Evolutionary conservation across 2,329 filamentous ascomycete species (phyloP).

Genomic region (Thelonectria rubi): DNA sequence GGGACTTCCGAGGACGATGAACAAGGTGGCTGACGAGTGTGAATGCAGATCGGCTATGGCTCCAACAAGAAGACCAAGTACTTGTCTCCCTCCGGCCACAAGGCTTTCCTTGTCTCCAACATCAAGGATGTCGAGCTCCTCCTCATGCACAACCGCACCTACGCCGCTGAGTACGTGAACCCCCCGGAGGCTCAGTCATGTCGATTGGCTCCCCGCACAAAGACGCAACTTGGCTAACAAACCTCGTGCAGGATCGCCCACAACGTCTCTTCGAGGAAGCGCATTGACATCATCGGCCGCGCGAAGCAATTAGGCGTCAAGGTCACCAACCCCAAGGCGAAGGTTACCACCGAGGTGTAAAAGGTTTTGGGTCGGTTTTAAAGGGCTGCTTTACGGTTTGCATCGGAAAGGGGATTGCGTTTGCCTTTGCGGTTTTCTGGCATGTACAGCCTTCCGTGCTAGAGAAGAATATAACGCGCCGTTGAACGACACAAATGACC

Average conservation of each 20-base stretch:
- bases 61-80: slow-evolving; percentile 99
- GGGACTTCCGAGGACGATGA: neutral
- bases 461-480: slow-evolving; percentile 43
- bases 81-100: slow-evolving; percentile 99
- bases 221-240: slow-evolving; percentile 31
- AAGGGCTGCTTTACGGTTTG: slow-evolving; percentile 45
- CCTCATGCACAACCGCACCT: slow-evolving; percentile 99
- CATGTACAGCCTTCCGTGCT: slow-evolving; percentile 41
- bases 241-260: slow-evolving; percentile 82
- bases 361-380: slow-evolving; percentile 44
- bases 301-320: slow-evolving; percentile 99
- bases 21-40: slow-evolving; percentile 30
- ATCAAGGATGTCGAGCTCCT: slow-evolving; percentile 94
- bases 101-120: slow-evolving; percentile 99
- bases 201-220: neutral
- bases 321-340: slow-evolving; percentile 99
- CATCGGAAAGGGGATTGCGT: slow-evolving; percentile 46
- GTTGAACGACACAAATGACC: slow-evolving; percentile 43
- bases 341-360: slow-evolving; percentile 95
- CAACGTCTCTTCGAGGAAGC: slow-evolving; percentile 98
- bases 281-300: slow-evolving; percentile 95
- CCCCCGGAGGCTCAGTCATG: neutral
- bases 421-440: slow-evolving; percentile 41
- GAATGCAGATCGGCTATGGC: slow-evolving; percentile 89
- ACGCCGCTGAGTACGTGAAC: slow-evolving; percentile 90